These are phyloP conservation scores for Colletotrichum tamarilloi DNA, from an alignment of 2,329 filamentous ascomycete species.

Conservation along the genomic window DNA sequence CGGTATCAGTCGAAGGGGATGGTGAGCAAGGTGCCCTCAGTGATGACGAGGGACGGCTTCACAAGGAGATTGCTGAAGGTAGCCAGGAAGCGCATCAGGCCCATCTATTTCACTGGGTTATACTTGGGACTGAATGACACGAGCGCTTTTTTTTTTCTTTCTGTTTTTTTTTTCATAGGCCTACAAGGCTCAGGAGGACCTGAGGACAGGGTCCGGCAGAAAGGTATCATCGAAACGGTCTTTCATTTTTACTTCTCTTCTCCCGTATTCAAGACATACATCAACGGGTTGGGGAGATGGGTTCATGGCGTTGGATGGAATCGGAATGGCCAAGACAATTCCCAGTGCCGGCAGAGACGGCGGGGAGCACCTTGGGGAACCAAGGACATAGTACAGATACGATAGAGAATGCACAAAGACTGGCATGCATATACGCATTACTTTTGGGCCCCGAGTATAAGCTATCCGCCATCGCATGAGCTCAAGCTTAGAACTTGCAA, in stretches of 20 bases:
- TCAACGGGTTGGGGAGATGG: background rate
- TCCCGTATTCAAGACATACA: conserved; percentile 12
- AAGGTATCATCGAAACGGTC: background rate
- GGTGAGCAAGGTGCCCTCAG: conserved; percentile 41
- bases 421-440: conserved; percentile 15
- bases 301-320: conserved; percentile 20
- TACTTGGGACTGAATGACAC: background rate
- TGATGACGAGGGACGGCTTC: background rate
- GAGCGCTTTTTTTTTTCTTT: background rate
- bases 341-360: conserved; percentile 7
- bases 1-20: conserved; percentile 50
- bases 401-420: conserved; percentile 36
- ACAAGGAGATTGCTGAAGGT: background rate
- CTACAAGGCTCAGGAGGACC: background rate
- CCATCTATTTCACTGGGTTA: background rate
- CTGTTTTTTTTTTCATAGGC: background rate
- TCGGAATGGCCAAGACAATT: background rate
- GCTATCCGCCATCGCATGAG: too few species aligned
- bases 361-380: background rate
- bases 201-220: background rate
- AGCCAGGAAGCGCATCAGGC: background rate
- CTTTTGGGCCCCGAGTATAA: too few species aligned
- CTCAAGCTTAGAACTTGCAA: background rate
- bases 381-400: conserved; percentile 7
- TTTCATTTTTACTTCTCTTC: background rate